Conservation (phyloP, 2,329 filamentous ascomycete species). For the Fusarium armeniacum region DNA sequence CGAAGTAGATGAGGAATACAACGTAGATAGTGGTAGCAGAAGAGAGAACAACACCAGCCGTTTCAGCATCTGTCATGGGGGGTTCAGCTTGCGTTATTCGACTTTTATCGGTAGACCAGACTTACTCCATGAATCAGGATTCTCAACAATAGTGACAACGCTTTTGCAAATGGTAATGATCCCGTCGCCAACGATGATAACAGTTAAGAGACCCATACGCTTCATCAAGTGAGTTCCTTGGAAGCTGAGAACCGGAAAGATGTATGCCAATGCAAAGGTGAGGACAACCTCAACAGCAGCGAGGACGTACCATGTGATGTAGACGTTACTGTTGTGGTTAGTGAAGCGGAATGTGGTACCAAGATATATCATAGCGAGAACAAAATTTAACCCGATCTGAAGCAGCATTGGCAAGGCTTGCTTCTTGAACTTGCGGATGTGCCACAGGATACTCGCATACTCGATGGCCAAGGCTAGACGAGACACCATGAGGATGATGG, state of each 20-base stretch:
- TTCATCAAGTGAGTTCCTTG: slow-evolving; percentile 73
- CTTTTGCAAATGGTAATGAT: slow-evolving; percentile 69
- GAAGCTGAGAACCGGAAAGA: slow-evolving; percentile 70
- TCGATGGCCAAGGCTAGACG: slow-evolving; percentile 67
- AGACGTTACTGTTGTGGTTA: slow-evolving; percentile 54
- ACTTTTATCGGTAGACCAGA: not conserved
- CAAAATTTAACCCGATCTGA: slow-evolving; percentile 55
- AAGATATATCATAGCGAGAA: slow-evolving; percentile 57
- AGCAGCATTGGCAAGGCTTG: slow-evolving; percentile 55
- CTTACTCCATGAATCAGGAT: slow-evolving; percentile 58
- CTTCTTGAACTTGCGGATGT: slow-evolving; percentile 58
- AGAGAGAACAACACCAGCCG: slow-evolving; percentile 59
- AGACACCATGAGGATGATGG: slow-evolving; percentile 65
- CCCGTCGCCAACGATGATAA: slow-evolving; percentile 77
- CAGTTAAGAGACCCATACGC: slow-evolving; percentile 72
- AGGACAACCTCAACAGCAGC: slow-evolving; percentile 66
- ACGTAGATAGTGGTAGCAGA: slow-evolving; percentile 60
- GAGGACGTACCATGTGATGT: slow-evolving; percentile 66
- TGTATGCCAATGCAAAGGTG: slow-evolving; percentile 66
- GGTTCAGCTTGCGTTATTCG: slow-evolving; percentile 17
- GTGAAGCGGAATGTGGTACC: slow-evolving; percentile 59
- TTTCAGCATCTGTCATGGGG: slow-evolving; percentile 50
- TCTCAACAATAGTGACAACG: slow-evolving; percentile 65
- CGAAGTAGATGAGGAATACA: slow-evolving; percentile 65
- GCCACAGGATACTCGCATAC: slow-evolving; percentile 63